Conservation (phyloP, 805 yeast genomes). For the Yarrowia sp. region DNA sequence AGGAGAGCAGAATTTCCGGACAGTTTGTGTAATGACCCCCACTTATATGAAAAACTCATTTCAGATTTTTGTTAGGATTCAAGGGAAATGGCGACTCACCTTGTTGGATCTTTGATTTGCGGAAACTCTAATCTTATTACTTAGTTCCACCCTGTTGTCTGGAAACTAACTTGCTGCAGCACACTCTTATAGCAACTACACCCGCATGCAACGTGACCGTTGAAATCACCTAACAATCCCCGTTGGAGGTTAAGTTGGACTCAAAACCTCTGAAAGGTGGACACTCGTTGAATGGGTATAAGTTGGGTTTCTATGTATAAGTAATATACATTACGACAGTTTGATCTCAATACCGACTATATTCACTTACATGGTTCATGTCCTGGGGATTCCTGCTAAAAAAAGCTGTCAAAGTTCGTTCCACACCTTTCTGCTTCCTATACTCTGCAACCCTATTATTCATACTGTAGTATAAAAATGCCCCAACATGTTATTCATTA, state of each 20-base stretch:
- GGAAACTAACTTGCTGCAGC: neutral
- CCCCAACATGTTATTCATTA: no score
- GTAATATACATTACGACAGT: no score
- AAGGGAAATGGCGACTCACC: neutral
- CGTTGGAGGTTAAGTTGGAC: slow-evolving; percentile 1
- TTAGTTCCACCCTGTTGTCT: slow-evolving; percentile 1
- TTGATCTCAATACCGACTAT: no score
- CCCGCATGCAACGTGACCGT: slow-evolving; percentile 22
- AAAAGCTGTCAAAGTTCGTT: neutral
- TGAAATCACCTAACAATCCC: slow-evolving; percentile 5
- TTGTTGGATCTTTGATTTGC: neutral
- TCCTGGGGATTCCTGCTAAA: no score
- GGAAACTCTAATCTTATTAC: neutral
- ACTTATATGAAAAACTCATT: neutral
- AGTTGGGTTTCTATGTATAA: no score
- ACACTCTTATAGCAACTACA: slow-evolving; percentile 7
- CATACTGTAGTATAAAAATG: neutral
- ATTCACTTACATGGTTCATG: no score
- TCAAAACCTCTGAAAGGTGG: neutral
- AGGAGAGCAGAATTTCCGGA: no score
- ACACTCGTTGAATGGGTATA: no score
- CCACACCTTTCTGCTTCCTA: neutral
- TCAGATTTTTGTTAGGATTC: neutral
- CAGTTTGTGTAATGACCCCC: neutral
- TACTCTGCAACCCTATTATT: neutral